Evolutionary conservation across 305 asterid genomes (phyloP).

Genomic region (Fraxinus platypoda): DNA sequence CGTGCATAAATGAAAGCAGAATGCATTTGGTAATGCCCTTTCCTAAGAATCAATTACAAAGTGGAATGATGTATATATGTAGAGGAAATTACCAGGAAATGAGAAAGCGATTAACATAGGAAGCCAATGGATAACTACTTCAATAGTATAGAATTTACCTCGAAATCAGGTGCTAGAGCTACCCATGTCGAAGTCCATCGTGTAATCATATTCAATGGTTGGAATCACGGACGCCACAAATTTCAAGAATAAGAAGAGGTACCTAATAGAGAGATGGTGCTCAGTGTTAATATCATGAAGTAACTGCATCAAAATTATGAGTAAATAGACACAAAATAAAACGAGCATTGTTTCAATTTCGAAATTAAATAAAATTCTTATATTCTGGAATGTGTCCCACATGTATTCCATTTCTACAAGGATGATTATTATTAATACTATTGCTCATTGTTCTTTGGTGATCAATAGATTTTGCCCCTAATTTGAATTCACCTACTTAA

Average conservation of each 20-base stretch:
- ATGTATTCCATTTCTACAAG: neutral
- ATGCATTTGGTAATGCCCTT: neutral
- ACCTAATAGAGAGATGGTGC: constrained; percentile 52
- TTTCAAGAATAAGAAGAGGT: constrained; percentile 92
- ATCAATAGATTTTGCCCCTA: neutral
- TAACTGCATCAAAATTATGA: neutral
- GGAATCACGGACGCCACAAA: constrained; percentile 97
- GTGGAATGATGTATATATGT: neutral
- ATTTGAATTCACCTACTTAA: neutral
- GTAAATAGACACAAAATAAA: neutral
- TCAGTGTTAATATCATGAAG: neutral
- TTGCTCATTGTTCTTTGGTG: neutral
- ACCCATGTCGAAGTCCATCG: constrained; percentile 97
- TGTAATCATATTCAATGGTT: constrained; percentile 93
- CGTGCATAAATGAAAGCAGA: neutral
- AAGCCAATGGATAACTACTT: neutral
- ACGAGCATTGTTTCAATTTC: neutral
- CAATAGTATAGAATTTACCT: constrained; percentile 29
- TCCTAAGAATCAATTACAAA: neutral
- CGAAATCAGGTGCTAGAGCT: constrained; percentile 70
- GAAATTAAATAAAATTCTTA: neutral
- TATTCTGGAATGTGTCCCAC: neutral
- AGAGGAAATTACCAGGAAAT: neutral
- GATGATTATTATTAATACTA: neutral
- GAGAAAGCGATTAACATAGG: neutral